Conservation (phyloP, 2,329 filamentous ascomycete species). For the Pseudogymnoascus pannorum region DNA sequence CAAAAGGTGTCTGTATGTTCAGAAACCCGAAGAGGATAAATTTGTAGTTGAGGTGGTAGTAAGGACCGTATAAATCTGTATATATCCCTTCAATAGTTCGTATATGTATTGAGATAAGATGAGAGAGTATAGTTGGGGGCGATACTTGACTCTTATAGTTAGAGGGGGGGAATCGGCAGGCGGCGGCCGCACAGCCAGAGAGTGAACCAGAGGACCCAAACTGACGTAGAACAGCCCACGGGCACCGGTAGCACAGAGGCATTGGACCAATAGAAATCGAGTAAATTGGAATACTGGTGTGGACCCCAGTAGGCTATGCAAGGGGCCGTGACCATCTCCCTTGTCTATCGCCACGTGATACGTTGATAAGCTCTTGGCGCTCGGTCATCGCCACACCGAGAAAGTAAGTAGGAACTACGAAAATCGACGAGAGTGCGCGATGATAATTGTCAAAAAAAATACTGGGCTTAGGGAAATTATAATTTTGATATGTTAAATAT, state of each 20-base stretch:
- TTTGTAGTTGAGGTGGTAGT: background rate
- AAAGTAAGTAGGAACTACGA: background rate
- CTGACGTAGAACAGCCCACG: background rate
- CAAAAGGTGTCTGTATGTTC: background rate
- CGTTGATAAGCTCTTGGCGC: background rate
- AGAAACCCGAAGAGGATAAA: background rate
- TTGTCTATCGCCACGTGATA: background rate
- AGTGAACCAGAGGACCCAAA: background rate
- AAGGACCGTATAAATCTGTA: background rate
- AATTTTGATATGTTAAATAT: background rate
- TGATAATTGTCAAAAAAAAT: background rate
- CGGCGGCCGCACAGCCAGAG: background rate
- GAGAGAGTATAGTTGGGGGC: background rate
- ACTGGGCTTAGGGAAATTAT: background rate
- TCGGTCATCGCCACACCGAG: background rate
- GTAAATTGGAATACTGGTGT: background rate
- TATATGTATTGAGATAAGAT: background rate
- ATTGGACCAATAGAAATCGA: background rate
- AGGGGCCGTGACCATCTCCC: conserved; percentile 2
- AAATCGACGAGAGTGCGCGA: background rate
- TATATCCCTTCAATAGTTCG: background rate
- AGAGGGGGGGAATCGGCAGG: background rate
- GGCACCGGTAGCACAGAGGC: background rate
- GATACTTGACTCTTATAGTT: conserved; percentile 5
- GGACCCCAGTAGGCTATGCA: background rate